phyloP scores from a whole-genome alignment of 176 grass and related monocot genomes.

The Lolium multiflorum region DNA sequence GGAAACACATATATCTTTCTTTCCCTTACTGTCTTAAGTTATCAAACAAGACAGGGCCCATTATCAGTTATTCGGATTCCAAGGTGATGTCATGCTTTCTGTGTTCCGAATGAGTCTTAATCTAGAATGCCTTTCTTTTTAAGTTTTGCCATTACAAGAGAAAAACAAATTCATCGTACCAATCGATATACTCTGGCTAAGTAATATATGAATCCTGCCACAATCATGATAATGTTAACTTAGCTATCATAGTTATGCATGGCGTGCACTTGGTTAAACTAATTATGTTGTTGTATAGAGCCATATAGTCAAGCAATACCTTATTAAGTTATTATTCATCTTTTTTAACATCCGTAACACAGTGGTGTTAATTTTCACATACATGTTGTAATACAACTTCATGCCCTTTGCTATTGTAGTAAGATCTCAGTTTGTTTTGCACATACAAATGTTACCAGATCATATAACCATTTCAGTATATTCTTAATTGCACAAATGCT shows the following conservation, averaged over 20 bases:
- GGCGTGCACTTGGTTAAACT: not conserved
- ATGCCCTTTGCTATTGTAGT: not conserved
- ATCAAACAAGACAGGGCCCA: not conserved
- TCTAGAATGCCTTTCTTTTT: not conserved
- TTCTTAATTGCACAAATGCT: slow-evolving; percentile 5
- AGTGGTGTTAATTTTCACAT: not conserved
- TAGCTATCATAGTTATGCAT: slow-evolving; percentile 11
- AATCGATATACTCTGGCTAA: not conserved
- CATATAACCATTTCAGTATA: not conserved
- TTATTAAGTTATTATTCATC: not conserved
- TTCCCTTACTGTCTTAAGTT: not conserved
- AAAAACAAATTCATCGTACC: not conserved
- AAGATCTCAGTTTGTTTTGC: not conserved
- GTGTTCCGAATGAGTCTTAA: not conserved
- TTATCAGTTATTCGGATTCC: not conserved
- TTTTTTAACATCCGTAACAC: not conserved
- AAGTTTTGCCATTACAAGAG: not conserved
- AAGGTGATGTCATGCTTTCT: slow-evolving; percentile 12
- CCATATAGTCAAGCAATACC: not conserved
- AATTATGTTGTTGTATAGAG: not conserved
- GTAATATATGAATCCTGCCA: not conserved
- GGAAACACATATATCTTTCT: not conserved
- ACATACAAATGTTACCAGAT: not conserved
- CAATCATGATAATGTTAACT: not conserved
- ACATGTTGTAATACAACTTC: not conserved